phyloP scores from a whole-genome alignment of 2,329 filamentous ascomycete species.

The Fusarium robinianum region DNA sequence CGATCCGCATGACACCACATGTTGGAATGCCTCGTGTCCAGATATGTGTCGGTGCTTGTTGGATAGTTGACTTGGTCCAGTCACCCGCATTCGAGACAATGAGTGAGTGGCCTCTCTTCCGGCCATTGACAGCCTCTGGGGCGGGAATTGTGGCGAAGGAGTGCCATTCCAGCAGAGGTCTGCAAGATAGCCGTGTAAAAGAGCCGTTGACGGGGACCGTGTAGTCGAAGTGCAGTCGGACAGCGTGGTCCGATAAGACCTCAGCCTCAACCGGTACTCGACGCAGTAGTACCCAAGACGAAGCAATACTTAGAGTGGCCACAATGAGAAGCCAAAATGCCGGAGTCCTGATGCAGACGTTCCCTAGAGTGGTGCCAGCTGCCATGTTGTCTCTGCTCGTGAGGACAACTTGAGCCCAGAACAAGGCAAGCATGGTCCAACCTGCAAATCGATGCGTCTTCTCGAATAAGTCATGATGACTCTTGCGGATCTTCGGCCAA shows the following conservation, averaged over 20 bases:
- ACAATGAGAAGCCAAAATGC: constrained; percentile 69
- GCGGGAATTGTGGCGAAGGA: constrained; percentile 75
- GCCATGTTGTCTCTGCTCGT: constrained; percentile 50
- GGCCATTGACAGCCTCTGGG: constrained; percentile 41
- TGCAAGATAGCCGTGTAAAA: constrained; percentile 61
- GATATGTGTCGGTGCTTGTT: constrained; percentile 61
- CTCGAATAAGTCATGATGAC: constrained; percentile 71
- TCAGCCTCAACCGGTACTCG: constrained; percentile 69
- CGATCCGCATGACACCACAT: constrained; percentile 69
- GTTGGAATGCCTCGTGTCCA: constrained; percentile 72
- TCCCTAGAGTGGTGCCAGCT: constrained; percentile 41
- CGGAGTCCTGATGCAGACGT: constrained; percentile 45
- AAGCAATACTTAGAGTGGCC: constrained; percentile 67
- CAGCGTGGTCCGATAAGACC: constrained; percentile 72
- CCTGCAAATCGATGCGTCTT: constrained; percentile 71
- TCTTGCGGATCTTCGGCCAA: constrained; percentile 64
- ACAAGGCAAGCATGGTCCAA: constrained; percentile 68
- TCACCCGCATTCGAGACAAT: constrained; percentile 75
- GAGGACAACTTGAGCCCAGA: constrained; percentile 67
- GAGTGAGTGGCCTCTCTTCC: constrained; percentile 61
- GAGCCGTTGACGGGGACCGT: constrained; percentile 56
- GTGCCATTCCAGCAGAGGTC: constrained; percentile 72
- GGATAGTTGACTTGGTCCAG: constrained; percentile 71
- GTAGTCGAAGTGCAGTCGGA: constrained; percentile 71
- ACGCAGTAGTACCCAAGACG: constrained; percentile 74